Conservation (phyloP, 495 filamentous ascomycete genomes). For the Physcia stellaris region DNA sequence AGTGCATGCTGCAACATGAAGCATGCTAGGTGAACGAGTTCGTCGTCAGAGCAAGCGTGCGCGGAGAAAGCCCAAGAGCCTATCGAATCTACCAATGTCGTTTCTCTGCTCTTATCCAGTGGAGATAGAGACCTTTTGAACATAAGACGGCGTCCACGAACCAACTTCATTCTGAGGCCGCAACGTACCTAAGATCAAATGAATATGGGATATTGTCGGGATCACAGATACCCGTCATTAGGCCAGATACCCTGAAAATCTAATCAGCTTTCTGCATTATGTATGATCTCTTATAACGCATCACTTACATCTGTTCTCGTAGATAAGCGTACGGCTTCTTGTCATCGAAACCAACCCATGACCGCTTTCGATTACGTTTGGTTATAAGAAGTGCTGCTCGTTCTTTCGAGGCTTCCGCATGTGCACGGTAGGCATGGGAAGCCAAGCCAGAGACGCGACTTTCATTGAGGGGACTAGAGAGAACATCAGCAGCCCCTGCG, state of each 20-base stretch:
- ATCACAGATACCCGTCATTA: slow-evolving; percentile 87
- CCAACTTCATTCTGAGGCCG: no score
- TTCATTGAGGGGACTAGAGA: slow-evolving; percentile 59
- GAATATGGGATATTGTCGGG: slow-evolving; percentile 44
- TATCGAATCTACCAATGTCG: slow-evolving; percentile 52
- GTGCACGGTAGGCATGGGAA: slow-evolving; percentile 69
- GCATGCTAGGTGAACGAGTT: slow-evolving; percentile 64
- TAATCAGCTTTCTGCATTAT: neutral
- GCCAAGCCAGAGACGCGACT: slow-evolving; percentile 58
- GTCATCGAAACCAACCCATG: slow-evolving; percentile 83
- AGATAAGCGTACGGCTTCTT: slow-evolving; percentile 81
- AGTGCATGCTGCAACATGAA: slow-evolving; percentile 85
- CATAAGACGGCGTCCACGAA: no score
- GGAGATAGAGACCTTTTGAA: slow-evolving; percentile 1
- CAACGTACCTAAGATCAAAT: slow-evolving; percentile 31
- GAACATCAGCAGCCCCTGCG: slow-evolving; percentile 71
- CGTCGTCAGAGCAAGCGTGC: slow-evolving; percentile 78
- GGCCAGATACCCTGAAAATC: slow-evolving; percentile 58
- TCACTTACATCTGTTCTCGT: slow-evolving; percentile 55
- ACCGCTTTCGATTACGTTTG: slow-evolving; percentile 64
- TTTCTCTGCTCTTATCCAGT: slow-evolving; percentile 33
- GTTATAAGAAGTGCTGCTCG: slow-evolving; percentile 51
- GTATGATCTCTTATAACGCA: neutral
- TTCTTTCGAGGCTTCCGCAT: slow-evolving; percentile 54
- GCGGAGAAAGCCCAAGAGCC: slow-evolving; percentile 78